Evolutionary conservation across 805 yeast species (phyloP), one percentile per base, ranked within the genome.

Genomic region (Suhomyces kilbournensis): DNA sequence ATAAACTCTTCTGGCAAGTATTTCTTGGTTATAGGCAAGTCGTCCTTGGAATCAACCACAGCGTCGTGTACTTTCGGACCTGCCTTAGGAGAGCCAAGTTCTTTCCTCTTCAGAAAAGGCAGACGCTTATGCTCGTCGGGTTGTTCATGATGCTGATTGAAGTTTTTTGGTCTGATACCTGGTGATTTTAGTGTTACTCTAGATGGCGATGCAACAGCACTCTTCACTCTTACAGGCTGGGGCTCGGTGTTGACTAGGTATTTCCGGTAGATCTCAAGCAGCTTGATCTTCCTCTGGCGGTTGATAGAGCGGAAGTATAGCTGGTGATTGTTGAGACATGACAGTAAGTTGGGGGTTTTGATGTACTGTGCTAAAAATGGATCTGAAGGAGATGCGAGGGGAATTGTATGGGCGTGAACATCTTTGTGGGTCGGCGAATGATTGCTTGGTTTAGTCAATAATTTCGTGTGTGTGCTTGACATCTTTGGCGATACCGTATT

Each of bases 1-100:
- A 81, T 79, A 68, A 85, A 91, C 50, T 77, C 70, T 12, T 55
- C 49, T 2, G 88, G 87, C 10, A 84, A 68, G 48, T 56, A 48
- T 43, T 46, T 56, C 25, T 53, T 53, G 40, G 28, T 44, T 25
- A 49, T 23, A 3, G 54, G 51, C 19, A 48, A 44, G 5, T 17
- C 17, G 4, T 35, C 17, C 19, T 47, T 47, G 7, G 43, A 6
- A 12, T 22, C 22, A 20, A 46, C 40, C 20, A 47, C 15, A 5
- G 22, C 25, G 4, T 46, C 22, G 15, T 46, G 32, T 5, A n/a
- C 17, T 32, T n/a, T 32, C 17, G 6, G 35, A 8, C 35, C 35
- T n/a, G 7, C 35, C 35, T 28, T 28, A 12, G 32, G 32, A 28
- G 35, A 10, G 7, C 17, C 35, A 32, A n/a, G 1, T 17, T 32